Evolutionary conservation across 257 asterid genomes (phyloP), one percentile per base, ranked within the genome.

Genomic region (Solanum tarapatanum): DNA sequence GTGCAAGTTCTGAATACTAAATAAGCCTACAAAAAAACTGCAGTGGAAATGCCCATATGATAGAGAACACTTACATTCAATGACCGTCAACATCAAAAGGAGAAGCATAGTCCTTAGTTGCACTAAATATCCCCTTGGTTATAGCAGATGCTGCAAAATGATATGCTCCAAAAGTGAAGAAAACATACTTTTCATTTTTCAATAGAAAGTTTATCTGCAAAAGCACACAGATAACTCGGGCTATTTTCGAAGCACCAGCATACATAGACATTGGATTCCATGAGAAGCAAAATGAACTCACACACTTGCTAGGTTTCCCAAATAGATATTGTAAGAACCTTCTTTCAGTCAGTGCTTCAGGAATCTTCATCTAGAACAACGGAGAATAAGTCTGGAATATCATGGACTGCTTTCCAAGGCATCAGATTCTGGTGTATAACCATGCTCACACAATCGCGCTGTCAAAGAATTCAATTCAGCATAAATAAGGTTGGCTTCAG

Each of bases 71-170:
- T 91, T 92, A 97, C 99, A 98, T 96, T 84, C 99, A 98, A 87
- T 97, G 98, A 88, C 99, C 99, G 89, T 95, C 98, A 23, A 94
- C 99, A 90, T 97, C 99, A 89, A 82, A 93, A 1, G 98, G 99
- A 11, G 99, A 97, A 88, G 98, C 99, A 91, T 92, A 95, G 90
- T 97, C 99, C 92, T 95, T 94, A 39, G 97, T 88, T 85, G 99
- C 98, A 90, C 93, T 97, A 87, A 97, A 97, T 84, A 96, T 95
- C 90, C 99, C 99, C 89, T 98, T 93, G 30, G 98, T 97, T 76
- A 96, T 96, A 30, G 99, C 98, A 36, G 99, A 97, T 36, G 99
- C 99, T 4, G 99, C 99, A 85, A 96, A 96, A 92, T 96, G 99
- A 21, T 23, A n/a, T n/a, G 84, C 58, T 77, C 23, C 66, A 79